Base-by-base conservation (phyloP, 331 rosid genomes). In the Erythrophleum ivorense region DNA sequence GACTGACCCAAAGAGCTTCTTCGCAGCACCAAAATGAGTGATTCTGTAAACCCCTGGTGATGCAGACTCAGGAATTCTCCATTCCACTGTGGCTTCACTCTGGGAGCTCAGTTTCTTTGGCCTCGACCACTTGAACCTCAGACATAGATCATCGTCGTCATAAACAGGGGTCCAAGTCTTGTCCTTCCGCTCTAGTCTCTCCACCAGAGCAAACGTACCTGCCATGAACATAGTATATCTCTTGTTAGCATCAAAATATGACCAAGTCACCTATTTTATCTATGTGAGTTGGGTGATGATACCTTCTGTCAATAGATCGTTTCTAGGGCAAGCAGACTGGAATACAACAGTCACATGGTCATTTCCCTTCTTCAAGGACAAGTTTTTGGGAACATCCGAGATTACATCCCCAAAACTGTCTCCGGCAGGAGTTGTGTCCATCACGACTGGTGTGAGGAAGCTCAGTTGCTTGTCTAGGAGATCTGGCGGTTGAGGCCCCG, bases 221-320 rank as follows among this genome's bases (percentile, higher is more conserved):
- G n/a, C n/a, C n/a, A n/a, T n/a, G n/a, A n/a, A n/a, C n/a, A n/a
- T n/a, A n/a, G n/a, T n/a, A n/a, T n/a, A n/a, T n/a, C n/a, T n/a
- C n/a, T n/a, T n/a, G n/a, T n/a, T n/a, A n/a, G n/a, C n/a, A n/a
- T n/a, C n/a, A n/a, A n/a, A n/a, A n/a, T n/a, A n/a, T n/a, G n/a
- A n/a, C n/a, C n/a, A n/a, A n/a, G n/a, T n/a, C n/a, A n/a, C n/a
- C n/a, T n/a, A n/a, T n/a, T n/a, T n/a, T n/a, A n/a, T n/a, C n/a
- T n/a, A n/a, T n/a, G n/a, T n/a, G n/a, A n/a, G n/a, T n/a, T n/a
- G n/a, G n/a, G n/a, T n/a, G n/a, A n/a, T n/a, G n/a, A n/a, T 94
- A 33, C 97, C 96, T 85, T 94, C 98, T 1, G 97, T 94, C 98
- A 90, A 84, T 18, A 89, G 95, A 83, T 94, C 95, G 57, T 94